Base-by-base conservation (phyloP, 1,284 basidiomycete species). In the Hemileia vastatrix region DNA sequence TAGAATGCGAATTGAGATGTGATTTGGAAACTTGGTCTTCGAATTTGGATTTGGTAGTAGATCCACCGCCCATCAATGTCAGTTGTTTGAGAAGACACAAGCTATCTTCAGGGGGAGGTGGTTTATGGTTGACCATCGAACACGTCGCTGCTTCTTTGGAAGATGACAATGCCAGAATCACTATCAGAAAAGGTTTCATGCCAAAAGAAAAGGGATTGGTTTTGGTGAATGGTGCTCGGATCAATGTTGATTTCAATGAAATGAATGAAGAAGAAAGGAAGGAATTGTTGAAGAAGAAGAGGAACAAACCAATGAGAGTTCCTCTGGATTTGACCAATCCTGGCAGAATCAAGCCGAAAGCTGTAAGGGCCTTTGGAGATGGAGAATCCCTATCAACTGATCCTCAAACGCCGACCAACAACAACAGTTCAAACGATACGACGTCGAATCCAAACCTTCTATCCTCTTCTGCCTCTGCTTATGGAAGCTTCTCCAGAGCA, bases 1-100 rank as follows among this genome's bases (percentile, higher is more conserved):
- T 96, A 64, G 94, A 97, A 72, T 92, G 90, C 74, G 92, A 96
- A 70, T 80, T 98, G 52, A 83, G 94, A 36, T 96, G 93, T 76
- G 94, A 97, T 72, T 78, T 90, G 55, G 90, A 95, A 71, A 86
- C 85, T 0, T 98, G 94, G 94, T 84, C 87, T 0, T 80, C 81
- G 2, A 88, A 86, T 6, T 78, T 97, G 63, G 89, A 95, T 69
- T 84, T 98, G 50, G 86, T 94, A n/a, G 84, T 97, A 52, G 92
- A 96, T 75, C 95, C 94, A 0, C 92, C 94, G 2, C 94, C 92
- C n/a, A 85, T 86, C 68, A 81, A 83, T 3, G 85, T 94, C 44
- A 84, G 86, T 0, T 91, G 87, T 64, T 81, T 98, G n/a, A 83
- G 87, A 6, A 82, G 95, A 31, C 94, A 97, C 76, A 82, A 86